A percentile compares a stretch with the other conserved stretches of the same genome.
Conservation (phyloP, 768 basidiomycete genomes). For the Tubosaeta brunneosetosa region DNA sequence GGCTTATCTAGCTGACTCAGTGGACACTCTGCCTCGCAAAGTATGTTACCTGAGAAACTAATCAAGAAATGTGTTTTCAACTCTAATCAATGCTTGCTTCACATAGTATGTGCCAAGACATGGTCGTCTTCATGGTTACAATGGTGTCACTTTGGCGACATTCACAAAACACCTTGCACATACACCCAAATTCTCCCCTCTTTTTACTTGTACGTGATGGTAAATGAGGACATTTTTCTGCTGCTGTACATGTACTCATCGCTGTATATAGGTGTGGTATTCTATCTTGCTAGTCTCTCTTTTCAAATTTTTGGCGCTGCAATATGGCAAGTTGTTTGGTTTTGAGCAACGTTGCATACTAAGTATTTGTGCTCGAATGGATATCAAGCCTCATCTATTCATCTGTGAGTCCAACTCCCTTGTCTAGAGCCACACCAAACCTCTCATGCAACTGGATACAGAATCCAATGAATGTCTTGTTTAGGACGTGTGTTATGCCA, state of each 20-base stretch:
- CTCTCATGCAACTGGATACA: background rate
- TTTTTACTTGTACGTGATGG: constrained; percentile 12
- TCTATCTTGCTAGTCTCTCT: constrained; percentile 3
- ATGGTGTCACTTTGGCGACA: constrained; percentile 6
- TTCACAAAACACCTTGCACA: background rate
- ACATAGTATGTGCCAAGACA: constrained; percentile 9
- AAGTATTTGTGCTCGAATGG: background rate
- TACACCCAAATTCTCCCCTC: constrained; percentile 9
- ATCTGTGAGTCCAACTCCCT: background rate
- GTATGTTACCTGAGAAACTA: background rate
- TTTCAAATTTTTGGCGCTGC: background rate
- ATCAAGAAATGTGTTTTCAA: background rate
- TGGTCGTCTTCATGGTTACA: background rate
- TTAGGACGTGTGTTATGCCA: background rate
- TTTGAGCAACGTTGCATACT: background rate
- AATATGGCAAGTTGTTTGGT: constrained; percentile 3
- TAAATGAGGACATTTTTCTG: background rate
- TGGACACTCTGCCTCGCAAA: constrained; percentile 4
- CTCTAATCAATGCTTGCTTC: background rate
- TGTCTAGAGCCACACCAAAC: background rate
- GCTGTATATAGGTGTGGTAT: constrained; percentile 1
- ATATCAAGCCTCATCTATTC: background rate
- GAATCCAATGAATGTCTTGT: background rate
- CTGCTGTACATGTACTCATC: background rate
- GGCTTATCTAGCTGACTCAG: background rate